These are phyloP conservation scores for Ascochyta viciae-villosae DNA, from an alignment of 2,329 filamentous ascomycete species.

Conservation along the genomic window DNA sequence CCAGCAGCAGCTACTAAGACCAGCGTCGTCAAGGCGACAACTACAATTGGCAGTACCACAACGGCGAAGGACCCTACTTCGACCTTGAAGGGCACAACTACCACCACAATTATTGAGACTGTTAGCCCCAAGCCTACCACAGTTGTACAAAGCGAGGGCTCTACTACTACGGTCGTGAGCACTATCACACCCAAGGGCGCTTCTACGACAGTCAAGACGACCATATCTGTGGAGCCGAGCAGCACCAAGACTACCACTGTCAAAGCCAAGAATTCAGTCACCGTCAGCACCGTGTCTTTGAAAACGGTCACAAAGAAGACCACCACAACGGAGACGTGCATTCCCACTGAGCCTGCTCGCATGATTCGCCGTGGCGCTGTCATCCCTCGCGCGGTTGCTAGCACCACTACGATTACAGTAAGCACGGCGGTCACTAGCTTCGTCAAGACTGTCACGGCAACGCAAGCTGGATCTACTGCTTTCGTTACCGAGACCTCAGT, in stretches of 20 bases:
- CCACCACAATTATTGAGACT: conserved; percentile 30
- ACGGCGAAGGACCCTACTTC: conserved; percentile 24
- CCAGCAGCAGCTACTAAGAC: conserved; percentile 23
- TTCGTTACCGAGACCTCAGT: conserved; percentile 20
- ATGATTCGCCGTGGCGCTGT: conserved; percentile 26
- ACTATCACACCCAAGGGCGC: conserved; percentile 22
- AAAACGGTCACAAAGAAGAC: conserved; percentile 41
- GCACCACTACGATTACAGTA: conserved; percentile 33
- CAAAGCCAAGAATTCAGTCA: conserved; percentile 28
- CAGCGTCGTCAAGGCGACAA: conserved; percentile 19
- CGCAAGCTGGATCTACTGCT: conserved; percentile 23
- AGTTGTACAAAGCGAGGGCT: conserved; percentile 29
- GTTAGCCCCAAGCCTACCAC: conserved; percentile 36
- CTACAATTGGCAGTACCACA: conserved; percentile 13
- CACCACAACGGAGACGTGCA: conserved; percentile 34
- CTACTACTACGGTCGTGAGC: conserved; percentile 24
- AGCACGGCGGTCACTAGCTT: conserved; percentile 34
- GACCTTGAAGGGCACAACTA: conserved; percentile 24
- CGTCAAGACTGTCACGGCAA: conserved; percentile 23
- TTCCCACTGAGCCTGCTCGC: conserved; percentile 29
- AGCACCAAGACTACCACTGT: conserved; percentile 35
- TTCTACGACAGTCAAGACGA: conserved; percentile 21
- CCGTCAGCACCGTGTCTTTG: conserved; percentile 25
- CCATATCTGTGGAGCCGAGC: conserved; percentile 17
- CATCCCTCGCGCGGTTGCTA: conserved; percentile 20